Evolutionary conservation across 139 green algal genomes (phyloP), one percentile per base, ranked within the genome.

Genomic region (Asterochloris erici): DNA sequence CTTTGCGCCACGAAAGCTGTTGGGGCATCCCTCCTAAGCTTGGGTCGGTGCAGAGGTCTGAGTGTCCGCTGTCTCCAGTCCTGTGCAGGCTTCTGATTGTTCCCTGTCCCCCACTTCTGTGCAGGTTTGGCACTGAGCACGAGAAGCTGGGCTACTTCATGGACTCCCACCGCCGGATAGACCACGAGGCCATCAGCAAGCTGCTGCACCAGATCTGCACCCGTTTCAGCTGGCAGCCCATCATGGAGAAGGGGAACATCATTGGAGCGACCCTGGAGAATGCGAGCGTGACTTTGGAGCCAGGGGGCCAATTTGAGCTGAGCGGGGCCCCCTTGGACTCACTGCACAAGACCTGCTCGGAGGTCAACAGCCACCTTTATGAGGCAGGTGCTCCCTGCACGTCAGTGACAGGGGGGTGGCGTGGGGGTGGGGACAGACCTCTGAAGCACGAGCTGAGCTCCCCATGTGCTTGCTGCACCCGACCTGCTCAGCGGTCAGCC

Each of bases 251-350:
- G 14, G 91, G 83, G 12, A 90, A 94, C 13, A 97, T 97, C 83
- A 99, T 99, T 79, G 97, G 94, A 9, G 87, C 92, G n/a, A 88
- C 87, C 78, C 81, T 93, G 69, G 90, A 95, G 79, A 92, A 92
- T 12, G 94, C 98, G 89, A 98, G 87, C 84, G 93, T 99, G 24
- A 98, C 96, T 12, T 85, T 99, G 54, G 97, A 99, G 89, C 97
- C 97, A 0, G 97, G 97, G 26, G 97, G 97, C 62, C 97, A 99
- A 87, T 98, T 99, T 88, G 97, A 99, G 90, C 92, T 99, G 47
- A 96, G 88, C 69, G 96, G 97, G 14, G 96, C 95, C 10, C 97
- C 95, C 0, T 81, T 99, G 68, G 87, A 94, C 9, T 96, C 88
- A 0, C 87, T 99, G 81, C 96, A 98, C 86, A 85, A 96, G 78